These are phyloP conservation scores for Beauveria sp. DNA, from an alignment of 2,329 filamentous ascomycete genomes.

Conservation along the genomic window DNA sequence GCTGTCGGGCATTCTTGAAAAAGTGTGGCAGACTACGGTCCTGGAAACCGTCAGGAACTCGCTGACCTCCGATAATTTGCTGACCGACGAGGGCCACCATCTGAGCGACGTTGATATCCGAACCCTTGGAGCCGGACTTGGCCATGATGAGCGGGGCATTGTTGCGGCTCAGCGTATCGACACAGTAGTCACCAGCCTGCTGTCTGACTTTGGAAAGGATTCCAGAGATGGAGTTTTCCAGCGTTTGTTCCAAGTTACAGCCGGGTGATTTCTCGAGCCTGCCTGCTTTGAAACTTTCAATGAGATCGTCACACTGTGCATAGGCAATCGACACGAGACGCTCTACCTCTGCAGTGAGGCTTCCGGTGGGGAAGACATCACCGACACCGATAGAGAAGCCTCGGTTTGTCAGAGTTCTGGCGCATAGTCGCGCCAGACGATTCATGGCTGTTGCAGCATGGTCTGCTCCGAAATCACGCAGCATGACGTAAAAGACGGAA, in stretches of 20 bases:
- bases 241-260: constrained; percentile 82
- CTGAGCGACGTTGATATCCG: constrained; percentile 95
- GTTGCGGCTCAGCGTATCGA: constrained; percentile 78
- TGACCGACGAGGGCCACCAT: constrained; percentile 98
- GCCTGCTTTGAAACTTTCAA: constrained; percentile 69
- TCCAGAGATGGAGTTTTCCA: constrained; percentile 85
- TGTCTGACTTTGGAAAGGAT: constrained; percentile 88
- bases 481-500: constrained; percentile 92
- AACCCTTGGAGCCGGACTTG: constrained; percentile 93
- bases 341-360: constrained; percentile 65
- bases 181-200: constrained; percentile 84
- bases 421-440: constrained; percentile 80
- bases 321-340: constrained; percentile 72
- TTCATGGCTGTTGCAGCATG: constrained; percentile 91
- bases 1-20: constrained; percentile 82
- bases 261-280: constrained; percentile 80
- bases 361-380: constrained; percentile 78
- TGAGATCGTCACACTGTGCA: constrained; percentile 71
- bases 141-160: constrained; percentile 97
- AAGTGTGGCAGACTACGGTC: constrained; percentile 93
- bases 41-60: constrained; percentile 93
- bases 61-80: constrained; percentile 90
- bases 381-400: constrained; percentile 95
- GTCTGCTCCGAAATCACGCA: constrained; percentile 88
- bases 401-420: constrained; percentile 77